Evolutionary conservation across 1,284 basidiomycete species (phyloP).

Genomic region (Cutaneotrichosporon daszewskae): DNA sequence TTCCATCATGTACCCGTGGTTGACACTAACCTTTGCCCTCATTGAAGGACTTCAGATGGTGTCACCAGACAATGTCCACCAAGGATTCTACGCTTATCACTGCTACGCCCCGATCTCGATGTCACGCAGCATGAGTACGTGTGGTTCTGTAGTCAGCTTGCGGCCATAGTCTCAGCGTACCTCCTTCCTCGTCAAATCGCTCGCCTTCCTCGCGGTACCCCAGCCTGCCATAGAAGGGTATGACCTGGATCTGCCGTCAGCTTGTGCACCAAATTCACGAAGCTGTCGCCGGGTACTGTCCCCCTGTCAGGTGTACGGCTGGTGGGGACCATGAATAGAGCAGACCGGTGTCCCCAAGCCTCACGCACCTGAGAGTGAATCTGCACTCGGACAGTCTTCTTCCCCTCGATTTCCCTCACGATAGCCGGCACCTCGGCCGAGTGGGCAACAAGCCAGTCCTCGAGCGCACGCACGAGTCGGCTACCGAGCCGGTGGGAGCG

Average conservation of each 20-base stretch:
- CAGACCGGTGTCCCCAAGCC: not conserved
- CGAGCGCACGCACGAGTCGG: constrained; percentile 27
- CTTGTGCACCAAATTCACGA: too few species aligned
- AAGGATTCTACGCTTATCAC: too few species aligned
- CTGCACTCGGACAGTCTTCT: constrained; percentile 24
- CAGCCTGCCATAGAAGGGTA: constrained; percentile 54
- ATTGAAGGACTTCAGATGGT: too few species aligned
- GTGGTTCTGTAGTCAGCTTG: constrained; percentile 5
- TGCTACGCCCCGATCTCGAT: constrained; percentile 1
- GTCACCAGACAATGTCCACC: too few species aligned
- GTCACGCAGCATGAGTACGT: constrained; percentile 10
- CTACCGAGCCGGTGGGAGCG: constrained; percentile 38
- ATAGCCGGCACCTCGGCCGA: constrained; percentile 5
- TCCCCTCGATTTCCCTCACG: constrained; percentile 15
- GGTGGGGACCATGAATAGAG: too few species aligned
- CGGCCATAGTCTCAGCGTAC: not conserved
- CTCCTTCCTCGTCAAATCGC: constrained; percentile 61
- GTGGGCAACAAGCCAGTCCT: constrained; percentile 19
- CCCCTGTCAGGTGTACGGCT: too few species aligned
- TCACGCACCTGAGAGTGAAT: constrained; percentile 36
- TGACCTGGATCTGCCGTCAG: constrained; percentile 32
- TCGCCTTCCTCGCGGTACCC: constrained; percentile 52
- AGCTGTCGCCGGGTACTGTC: too few species aligned
- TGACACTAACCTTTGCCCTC: not conserved
- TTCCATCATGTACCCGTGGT: not conserved